Base-by-base conservation (phyloP, 148 eudicot species). In the Salicornia ramosissima region DNA sequence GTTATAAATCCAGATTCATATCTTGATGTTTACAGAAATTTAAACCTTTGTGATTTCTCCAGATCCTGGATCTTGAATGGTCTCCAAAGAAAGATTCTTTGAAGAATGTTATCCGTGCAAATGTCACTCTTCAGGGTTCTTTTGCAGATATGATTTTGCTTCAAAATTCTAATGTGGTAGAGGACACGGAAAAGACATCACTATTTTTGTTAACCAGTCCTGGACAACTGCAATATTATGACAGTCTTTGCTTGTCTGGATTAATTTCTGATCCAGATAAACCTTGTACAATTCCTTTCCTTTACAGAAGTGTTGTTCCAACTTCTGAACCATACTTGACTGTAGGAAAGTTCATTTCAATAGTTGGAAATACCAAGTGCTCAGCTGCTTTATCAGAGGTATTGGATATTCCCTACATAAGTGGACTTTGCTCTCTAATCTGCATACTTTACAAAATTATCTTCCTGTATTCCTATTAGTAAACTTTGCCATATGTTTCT, bases 21-120 rank as follows among this genome's bases (percentile, higher is more conserved):
- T 25, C 47, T 45, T 39, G 51, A 47, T 49, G 24, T 21, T 55
- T 19, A 63, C 52, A 24, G 59, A 26, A 43, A 68, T 67, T 60
- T 64, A 63, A 46, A 69, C 55, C 55, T 43, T 58, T 22, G 64
- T 25, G 18, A 43, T 50, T 60, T 83, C 64, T 83, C 75, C 97
- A 95, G 99, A 85, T 95, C 55, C 82, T 94, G 79, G 79, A 74
- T 83, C 93, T 95, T 75, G 93, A 95, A 57, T 91, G 97, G 96
- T 83, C 99, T 67, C 76, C 90, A 42, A 86, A 87, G 26, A 82
- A 83, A 73, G 87, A 86, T 71, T 78, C 71, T 70, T 75, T 91
- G 80, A 86, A 86, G 77, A 86, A 82, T 72, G 67, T 87, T 51
- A 75, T 69, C 21, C 93, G 97, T 53, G 76, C 86, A 64, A 93